Evolutionary conservation across 106 monocot species (phyloP), one percentile per base, ranked within the genome.

Genomic region (Vanilla planifolia): DNA sequence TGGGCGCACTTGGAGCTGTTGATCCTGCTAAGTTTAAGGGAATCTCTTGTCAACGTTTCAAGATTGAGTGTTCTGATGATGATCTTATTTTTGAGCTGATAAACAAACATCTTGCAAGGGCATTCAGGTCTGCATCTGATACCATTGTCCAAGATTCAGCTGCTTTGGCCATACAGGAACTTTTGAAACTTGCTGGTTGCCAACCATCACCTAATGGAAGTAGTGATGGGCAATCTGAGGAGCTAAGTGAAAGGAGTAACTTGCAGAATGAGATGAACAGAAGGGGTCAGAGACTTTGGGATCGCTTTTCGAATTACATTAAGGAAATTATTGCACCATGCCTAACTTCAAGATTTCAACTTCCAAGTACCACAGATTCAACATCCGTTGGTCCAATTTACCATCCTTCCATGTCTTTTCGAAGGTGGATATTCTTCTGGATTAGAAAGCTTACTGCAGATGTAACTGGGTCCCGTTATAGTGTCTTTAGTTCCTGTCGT

Each of bases 71-170:
- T 52, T 91, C 96, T 33, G 96, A 98, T 60, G 96, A 98, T 77
- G 96, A 98, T 85, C 84, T 98, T 36, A 98, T 98, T 21, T 98
- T 92, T 75, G 96, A 98, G 67, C 80, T 98, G 61, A 98, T 98
- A 50, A 74, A 91, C 70, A 98, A 92, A 57, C 88, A 98, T 80
- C 75, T 98, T 46, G 84, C 96, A 56, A 91, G 96, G 50, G 85
- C 88, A 64, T 98, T 98, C 43, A 84, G 87, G 73, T 87, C 96
- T 68, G 92, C 96, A 73, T 85, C 91, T 57, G 88, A 98, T 51
- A 85, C 96, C 16, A 48, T 79, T 53, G 75, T 92, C 27, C 96
- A 98, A 63, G 96, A 98, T 73, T 92, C 96, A 42, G 91, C 96
- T 67, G 96, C 96, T 34, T 84, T 98, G 61, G 96, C 96, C 62